These are phyloP conservation scores for Xylaria flabelliformis DNA, from an alignment of 495 filamentous ascomycete species.

Conservation along the genomic window DNA sequence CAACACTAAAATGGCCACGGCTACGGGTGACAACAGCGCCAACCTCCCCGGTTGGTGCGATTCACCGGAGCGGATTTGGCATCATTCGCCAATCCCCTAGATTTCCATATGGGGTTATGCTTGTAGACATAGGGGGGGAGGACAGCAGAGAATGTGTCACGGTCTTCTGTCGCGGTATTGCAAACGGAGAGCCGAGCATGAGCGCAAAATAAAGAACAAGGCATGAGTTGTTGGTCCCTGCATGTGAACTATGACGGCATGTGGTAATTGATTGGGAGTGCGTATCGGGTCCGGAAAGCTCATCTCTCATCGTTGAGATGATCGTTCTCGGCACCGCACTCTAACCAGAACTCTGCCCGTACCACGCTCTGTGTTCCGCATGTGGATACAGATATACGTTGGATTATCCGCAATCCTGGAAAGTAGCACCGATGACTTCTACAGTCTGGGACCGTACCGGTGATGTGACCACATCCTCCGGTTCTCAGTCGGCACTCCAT, in stretches of 20 bases:
- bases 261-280: not conserved
- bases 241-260: not conserved
- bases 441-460: slow-evolving; percentile 24
- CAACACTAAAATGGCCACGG: slow-evolving; percentile 5
- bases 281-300: not conserved
- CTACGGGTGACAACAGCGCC: not conserved
- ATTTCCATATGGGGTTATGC: not conserved
- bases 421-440: not conserved
- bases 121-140: not conserved
- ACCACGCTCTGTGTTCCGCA: not conserved
- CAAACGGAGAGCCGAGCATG: not conserved
- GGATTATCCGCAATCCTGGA: slow-evolving; percentile 1
- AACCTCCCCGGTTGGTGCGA: slow-evolving; percentile 17
- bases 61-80: slow-evolving; percentile 9
- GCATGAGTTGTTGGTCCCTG: not conserved
- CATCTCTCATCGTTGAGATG: not conserved
- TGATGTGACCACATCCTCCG: slow-evolving; percentile 43
- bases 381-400: slow-evolving; percentile 4
- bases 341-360: not conserved
- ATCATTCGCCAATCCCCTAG: not conserved
- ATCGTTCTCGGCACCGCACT: not conserved
- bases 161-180: not conserved
- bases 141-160: slow-evolving; percentile 9
- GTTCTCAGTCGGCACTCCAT: slow-evolving; percentile 36
- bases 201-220: not conserved